phyloP scores from a whole-genome alignment of 23 red algal genomes.

The Agarophyton chilense region DNA sequence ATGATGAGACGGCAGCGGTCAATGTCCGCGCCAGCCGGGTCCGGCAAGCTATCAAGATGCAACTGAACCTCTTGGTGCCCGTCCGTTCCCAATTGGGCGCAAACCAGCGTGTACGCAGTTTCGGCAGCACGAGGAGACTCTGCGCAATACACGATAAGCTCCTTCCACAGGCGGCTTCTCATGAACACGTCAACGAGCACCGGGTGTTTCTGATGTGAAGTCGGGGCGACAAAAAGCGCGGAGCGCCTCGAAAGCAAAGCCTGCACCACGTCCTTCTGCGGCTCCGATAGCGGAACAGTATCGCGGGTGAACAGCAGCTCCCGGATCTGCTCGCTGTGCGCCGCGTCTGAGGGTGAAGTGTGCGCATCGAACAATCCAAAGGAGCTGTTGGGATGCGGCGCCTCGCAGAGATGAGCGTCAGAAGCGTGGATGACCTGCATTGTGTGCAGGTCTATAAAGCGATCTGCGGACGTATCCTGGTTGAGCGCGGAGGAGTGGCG shows the following conservation, averaged over 20 bases:
- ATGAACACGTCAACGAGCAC: slow-evolving; percentile 37
- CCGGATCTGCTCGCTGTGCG: background rate
- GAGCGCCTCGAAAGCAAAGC: slow-evolving; percentile 34
- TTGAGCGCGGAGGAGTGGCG: slow-evolving; percentile 56
- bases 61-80: slow-evolving; percentile 34
- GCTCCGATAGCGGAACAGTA: slow-evolving; percentile 38
- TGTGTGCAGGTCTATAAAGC: slow-evolving; percentile 62
- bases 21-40: background rate
- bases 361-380: slow-evolving; percentile 39
- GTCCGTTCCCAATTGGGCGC: slow-evolving; percentile 45
- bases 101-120: slow-evolving; percentile 27
- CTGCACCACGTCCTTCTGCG: slow-evolving; percentile 48
- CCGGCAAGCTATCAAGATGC: slow-evolving; percentile 6
- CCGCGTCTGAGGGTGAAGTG: background rate
- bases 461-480: slow-evolving; percentile 19
- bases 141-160: slow-evolving; percentile 57
- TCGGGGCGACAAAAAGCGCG: slow-evolving; percentile 33
- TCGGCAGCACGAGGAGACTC: slow-evolving; percentile 39
- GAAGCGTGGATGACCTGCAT: slow-evolving; percentile 39
- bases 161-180: slow-evolving; percentile 46
- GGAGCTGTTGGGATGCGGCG: slow-evolving; percentile 16
- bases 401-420: slow-evolving; percentile 24
- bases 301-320: slow-evolving; percentile 53
- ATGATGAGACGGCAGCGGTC: slow-evolving; percentile 26
- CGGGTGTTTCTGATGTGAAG: slow-evolving; percentile 11